Evolutionary conservation across 768 basidiomycete genomes (phyloP), one percentile per base, ranked within the genome.

Genomic region (Lactifluus hygrophoroides): DNA sequence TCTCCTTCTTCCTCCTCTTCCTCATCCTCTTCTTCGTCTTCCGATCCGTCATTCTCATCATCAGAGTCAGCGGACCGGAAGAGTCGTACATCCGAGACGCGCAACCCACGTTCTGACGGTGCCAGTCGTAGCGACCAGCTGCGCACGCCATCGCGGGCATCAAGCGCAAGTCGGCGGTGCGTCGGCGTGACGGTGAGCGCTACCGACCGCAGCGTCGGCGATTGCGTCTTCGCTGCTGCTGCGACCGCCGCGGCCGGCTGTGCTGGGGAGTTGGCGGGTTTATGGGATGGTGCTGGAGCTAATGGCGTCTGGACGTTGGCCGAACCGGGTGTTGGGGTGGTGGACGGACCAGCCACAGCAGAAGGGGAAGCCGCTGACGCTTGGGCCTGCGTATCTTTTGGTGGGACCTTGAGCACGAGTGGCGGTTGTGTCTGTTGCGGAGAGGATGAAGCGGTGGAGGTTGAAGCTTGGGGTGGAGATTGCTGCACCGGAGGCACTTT

Each of bases 141-240:
- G 66, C 78, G 81, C 48, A 91, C 90, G 4, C 88, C 86, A 52
- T 89, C 86, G 43, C 75, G 75, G 55, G 82, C 72, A 65, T 88
- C 83, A 30, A 92, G 72, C 30, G 72, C 72, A 38, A 91, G 69
- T 19, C 72, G 72, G 40, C 90, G 75, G 30, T 80, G 83, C 10
- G 70, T 72, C 11, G 88, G 88, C 48, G 82, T 66, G 65, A 57
- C 66, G 34, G 65, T 63, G 44, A 66, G 58, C 34, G 57, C 48
- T 21, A 64, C 64, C 38, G 72, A 62, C 23, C 66, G 65, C 5
- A 70, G 49, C 17, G 61, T 43, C 14, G 63, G 56, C 9, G 64
- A 58, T 34, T 21, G 61, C 28, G 67, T 30, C 23, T 64, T 49
- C 13, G 46, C 47, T 21, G 68, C 47, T 21, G 68, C 50, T 38